A percentile compares a stretch with the other conserved stretches of the same genome.
phyloP scores from a whole-genome alignment of 257 asterid genomes.

The Jacaranda copaia region DNA sequence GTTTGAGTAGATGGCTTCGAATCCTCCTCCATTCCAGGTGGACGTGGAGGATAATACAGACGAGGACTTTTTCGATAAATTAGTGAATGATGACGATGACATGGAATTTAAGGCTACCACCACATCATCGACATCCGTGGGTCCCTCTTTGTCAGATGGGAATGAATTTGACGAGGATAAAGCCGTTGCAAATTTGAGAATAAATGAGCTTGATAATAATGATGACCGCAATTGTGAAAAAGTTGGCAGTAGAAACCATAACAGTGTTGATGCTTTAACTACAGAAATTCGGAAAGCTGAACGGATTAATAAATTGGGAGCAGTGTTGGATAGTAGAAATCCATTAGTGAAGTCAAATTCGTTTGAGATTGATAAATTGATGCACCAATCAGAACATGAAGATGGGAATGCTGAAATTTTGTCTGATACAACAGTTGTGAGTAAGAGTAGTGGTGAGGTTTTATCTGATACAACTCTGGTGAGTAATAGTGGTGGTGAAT shows the following conservation, averaged over 20 bases:
- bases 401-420: slow-evolving; percentile 45
- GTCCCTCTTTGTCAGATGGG: slow-evolving; percentile 45
- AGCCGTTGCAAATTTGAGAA: slow-evolving; percentile 73
- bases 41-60: slow-evolving; percentile 98
- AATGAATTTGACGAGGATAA: slow-evolving; percentile 71
- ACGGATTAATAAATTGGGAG: slow-evolving; percentile 35
- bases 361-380: slow-evolving; percentile 50
- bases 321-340: slow-evolving; percentile 39
- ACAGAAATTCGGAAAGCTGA: slow-evolving; percentile 40
- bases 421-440: slow-evolving; percentile 38
- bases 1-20: slow-evolving; percentile 78
- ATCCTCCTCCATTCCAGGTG: slow-evolving; percentile 94
- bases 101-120: slow-evolving; percentile 54
- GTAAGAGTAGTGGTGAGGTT: slow-evolving; percentile 40
- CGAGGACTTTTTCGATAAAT: slow-evolving; percentile 91
- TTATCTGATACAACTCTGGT: slow-evolving; percentile 35
- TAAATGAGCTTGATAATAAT: slow-evolving; percentile 50
- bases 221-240: slow-evolving; percentile 41
- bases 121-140: slow-evolving; percentile 41
- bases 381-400: slow-evolving; percentile 40
- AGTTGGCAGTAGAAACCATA: slow-evolving; percentile 24
- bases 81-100: slow-evolving; percentile 83
- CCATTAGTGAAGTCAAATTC: slow-evolving; percentile 45
- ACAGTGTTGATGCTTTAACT: slow-evolving; percentile 35
- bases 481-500: slow-evolving; percentile 42